phyloP scores from a whole-genome alignment of 768 basidiomycete species.

The Pholiota microspora region DNA sequence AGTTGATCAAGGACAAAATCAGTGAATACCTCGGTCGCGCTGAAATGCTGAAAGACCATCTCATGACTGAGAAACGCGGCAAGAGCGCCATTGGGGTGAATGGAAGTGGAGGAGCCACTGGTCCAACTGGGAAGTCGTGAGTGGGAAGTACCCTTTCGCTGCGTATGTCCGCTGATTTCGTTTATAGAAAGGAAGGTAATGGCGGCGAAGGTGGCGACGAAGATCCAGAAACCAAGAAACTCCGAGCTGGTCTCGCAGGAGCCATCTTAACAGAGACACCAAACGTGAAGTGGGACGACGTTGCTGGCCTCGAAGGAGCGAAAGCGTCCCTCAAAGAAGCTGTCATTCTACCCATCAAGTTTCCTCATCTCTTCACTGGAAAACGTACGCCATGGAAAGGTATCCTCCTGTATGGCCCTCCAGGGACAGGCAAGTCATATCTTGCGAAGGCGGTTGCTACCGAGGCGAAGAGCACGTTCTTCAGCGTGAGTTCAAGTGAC shows the following conservation, averaged over 20 bases:
- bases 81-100: constrained; percentile 49
- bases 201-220: constrained; percentile 63
- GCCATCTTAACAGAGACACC: constrained; percentile 94
- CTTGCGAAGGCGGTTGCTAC: constrained; percentile 99
- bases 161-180: neutral
- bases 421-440: constrained; percentile 96
- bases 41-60: constrained; percentile 86
- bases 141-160: constrained; percentile 11
- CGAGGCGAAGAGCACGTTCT: constrained; percentile 99
- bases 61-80: constrained; percentile 60
- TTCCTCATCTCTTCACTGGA: constrained; percentile 97
- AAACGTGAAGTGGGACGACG: constrained; percentile 97
- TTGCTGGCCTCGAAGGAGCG: constrained; percentile 92
- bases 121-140: constrained; percentile 46
- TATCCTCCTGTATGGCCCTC: constrained; percentile 94
- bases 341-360: constrained; percentile 99
- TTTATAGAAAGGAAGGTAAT: constrained; percentile 32
- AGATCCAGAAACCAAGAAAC: constrained; percentile 94
- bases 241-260: constrained; percentile 83
- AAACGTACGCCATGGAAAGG: constrained; percentile 98
- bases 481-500: constrained; percentile 92
- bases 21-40: constrained; percentile 90
- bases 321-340: constrained; percentile 97
- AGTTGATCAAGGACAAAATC: constrained; percentile 83
- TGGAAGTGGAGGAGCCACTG: constrained; percentile 38